Base-by-base conservation (phyloP, 2,329 filamentous ascomycete species). In the Massarina eburnea region DNA sequence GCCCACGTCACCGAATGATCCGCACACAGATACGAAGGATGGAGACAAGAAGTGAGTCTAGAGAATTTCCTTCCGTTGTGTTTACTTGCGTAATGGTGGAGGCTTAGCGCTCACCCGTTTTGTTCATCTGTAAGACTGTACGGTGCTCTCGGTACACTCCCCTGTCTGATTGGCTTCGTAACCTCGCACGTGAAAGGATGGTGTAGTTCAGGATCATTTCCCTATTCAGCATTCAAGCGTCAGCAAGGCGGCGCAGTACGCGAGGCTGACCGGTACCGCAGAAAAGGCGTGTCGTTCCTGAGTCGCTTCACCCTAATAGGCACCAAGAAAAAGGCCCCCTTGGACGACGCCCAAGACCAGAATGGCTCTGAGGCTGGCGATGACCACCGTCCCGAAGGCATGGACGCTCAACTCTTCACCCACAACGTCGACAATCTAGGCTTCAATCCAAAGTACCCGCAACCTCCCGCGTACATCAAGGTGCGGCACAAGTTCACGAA, bases 391-490 rank as follows among this genome's bases (percentile, higher is more conserved):
- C 84, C 83, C 24, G 88, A 95, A 67, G 90, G 90, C 43, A 88
- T 86, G 74, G 86, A 95, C 70, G 88, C 90, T 26, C 82, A 87
- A 58, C 84, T 91, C 48, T 92, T 95, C 68, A 87, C 87, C 29
- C 86, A 89, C 48, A 81, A 86, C 40, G 80, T 89, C 61, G 87
- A 82, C 41, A 80, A 82, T 20, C 70, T 79, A 43, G 86, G 90
- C 48, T 97, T 86, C 68, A 89, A 90, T 45, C 92, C 94, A 7
- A 83, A 86, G 51, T 86, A 95, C 63, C 94, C 94, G 54, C 89
- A 91, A 43, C 91, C 92, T 3, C 90, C 91, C 2, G 84, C 89
- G 20, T 97, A 97, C 64, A 94, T 97, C 61, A 89, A 90, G 54
- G 86, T 96, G 48, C 84, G 86, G 53, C 76, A 86, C 1, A 85